Evolutionary conservation across 257 asterid genomes (phyloP).

Genomic region (Marsdenia floribunda): DNA sequence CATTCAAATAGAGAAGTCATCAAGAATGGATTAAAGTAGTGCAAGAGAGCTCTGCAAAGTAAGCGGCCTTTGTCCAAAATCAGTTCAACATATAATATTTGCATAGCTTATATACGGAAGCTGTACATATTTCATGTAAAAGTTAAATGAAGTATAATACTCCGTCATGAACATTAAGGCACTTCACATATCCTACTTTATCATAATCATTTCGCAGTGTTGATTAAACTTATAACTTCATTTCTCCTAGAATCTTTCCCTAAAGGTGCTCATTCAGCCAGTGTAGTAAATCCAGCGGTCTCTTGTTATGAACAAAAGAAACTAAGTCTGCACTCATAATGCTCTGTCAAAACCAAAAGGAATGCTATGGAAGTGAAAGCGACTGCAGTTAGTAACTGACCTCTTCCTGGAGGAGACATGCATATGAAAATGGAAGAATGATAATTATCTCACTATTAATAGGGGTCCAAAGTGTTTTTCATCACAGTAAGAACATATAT

Average conservation of each 20-base stretch:
- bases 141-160: background rate
- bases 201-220: background rate
- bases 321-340: background rate
- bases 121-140: background rate
- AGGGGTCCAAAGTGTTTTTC: background rate
- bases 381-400: background rate
- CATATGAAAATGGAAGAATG: background rate
- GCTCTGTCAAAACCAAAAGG: background rate
- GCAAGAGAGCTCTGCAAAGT: background rate
- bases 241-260: too few species aligned
- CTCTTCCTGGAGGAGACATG: background rate
- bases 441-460: background rate
- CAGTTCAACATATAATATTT: background rate
- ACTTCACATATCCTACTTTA: background rate
- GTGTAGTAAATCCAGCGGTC: background rate
- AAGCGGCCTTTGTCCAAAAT: background rate
- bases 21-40: background rate
- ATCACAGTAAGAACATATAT: background rate
- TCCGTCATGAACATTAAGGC: background rate
- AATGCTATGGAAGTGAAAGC: background rate
- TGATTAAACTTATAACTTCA: background rate
- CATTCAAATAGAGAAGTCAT: background rate
- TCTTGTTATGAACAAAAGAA: background rate
- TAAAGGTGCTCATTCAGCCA: background rate
- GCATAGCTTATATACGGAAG: background rate